A percentile compares a stretch with the other conserved stretches of the same genome.
These are phyloP conservation scores for Penicillium frequentans DNA, from an alignment of 2,329 filamentous ascomycete genomes.

Conservation along the genomic window DNA sequence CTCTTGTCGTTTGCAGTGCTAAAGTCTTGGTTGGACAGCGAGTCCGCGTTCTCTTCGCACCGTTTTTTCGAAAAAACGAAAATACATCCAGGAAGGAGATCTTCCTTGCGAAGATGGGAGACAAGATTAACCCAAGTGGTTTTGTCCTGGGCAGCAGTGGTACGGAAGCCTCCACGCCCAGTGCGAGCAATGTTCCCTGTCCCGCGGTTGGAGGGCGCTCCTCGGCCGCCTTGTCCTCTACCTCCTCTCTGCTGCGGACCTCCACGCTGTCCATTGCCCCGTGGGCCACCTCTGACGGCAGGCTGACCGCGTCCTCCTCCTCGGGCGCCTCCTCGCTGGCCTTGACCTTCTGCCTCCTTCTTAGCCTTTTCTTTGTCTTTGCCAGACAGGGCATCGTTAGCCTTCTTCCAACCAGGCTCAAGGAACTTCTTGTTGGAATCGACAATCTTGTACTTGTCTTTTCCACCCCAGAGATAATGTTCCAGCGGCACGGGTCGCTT, in stretches of 20 bases:
- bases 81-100: conserved; percentile 86
- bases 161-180: conserved; percentile 80
- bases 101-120: conserved; percentile 83
- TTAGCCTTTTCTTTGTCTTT: conserved; percentile 64
- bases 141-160: conserved; percentile 89
- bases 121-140: conserved; percentile 97
- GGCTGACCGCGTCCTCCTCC: conserved; percentile 51
- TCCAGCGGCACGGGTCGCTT: conserved; percentile 94
- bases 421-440: conserved; percentile 88
- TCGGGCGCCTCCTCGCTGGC: conserved; percentile 55
- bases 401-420: conserved; percentile 92
- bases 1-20: conserved; percentile 94
- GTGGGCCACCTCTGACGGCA: conserved; percentile 44
- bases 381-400: conserved; percentile 76
- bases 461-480: conserved; percentile 94
- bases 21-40: conserved; percentile 91
- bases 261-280: background rate
- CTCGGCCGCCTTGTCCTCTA: conserved; percentile 55
- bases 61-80: conserved; percentile 99
- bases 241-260: conserved; percentile 29
- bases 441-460: conserved; percentile 91
- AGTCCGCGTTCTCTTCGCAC: conserved; percentile 95
- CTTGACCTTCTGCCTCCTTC: conserved; percentile 52
- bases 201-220: conserved; percentile 58
- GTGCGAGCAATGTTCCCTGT: conserved; percentile 86